Evolutionary conservation across 352 stramenopile genomes (phyloP), one percentile per base, ranked within the genome.

Genomic region (Phytophthora multivora): DNA sequence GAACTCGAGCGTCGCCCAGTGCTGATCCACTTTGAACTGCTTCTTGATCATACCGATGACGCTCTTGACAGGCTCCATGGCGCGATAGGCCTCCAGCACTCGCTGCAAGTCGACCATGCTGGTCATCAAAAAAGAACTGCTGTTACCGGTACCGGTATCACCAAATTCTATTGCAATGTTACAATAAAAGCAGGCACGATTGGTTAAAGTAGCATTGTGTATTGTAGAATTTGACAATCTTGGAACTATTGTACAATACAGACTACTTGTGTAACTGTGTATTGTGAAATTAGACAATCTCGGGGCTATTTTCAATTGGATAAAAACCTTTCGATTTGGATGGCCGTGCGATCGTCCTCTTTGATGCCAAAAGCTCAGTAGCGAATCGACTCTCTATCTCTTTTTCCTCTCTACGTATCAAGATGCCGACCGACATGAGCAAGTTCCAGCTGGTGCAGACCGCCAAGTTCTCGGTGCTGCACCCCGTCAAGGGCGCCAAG

Each of bases 371-470:
- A 10, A 10, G 11, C 25, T 63, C 61, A 71, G 66, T 66, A 61
- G 16, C 25, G 40, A 71, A 71, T 71, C 25, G 21, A 46, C 54
- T 59, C 47, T 45, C 23, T 51, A 51, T 52, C 43, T 55, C 35
- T 13, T 19, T n/a, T 46, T 16, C 33, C 35, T 4, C 35, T 4
- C 33, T 12, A 15, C 18, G 16, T 23, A 33, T 30, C 26, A 73
- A 35, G 25, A 85, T 80, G 65, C 73, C 67, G 51, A 66, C 71
- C 52, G 73, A 84, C 54, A 75, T 82, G 67, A 71, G 31, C 54
- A 83, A 83, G 70, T 83, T 86, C 61, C 77, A 76, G 66, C 65
- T 88, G 45, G 75, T 88, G 57, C 67, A 83, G 67, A 88, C 78
- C 55, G 68, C 78, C 73, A 88, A 88, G 78, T 88, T 74, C 67